Evolutionary conservation across 202 grass and related monocot species (phyloP), one percentile per base, ranked within the genome.

Genomic region (Elaeis oleifera): DNA sequence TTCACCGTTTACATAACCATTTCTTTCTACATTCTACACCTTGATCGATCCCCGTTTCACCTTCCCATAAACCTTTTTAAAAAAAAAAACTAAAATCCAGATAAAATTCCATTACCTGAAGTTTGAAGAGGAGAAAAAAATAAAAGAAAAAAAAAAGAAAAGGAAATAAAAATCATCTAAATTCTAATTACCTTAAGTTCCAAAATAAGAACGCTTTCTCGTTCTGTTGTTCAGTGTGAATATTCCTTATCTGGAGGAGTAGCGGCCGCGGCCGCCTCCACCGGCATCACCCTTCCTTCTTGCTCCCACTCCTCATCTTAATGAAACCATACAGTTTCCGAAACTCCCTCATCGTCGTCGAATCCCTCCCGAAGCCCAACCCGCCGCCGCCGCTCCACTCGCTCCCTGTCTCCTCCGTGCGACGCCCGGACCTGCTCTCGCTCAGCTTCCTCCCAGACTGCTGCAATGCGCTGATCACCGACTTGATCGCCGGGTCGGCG

Each of bases 291-390:
- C 6, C 86, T 26, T 95, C 90, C 80, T 76, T 76, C 70, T 83
- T 82, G 77, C 86, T 73, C 23, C 59, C 70, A 14, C 50, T 85
- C 69, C 49, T 87, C 23, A 78, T 69, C 78, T 80, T 95, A 49
- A 95, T 87, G 19, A 95, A 63, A 6, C 86, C 80, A 71, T 90
- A 95, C 65, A 95, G 65, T 50, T 90, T 95, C 81, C 90, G 87
- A 68, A 90, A 78, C 61, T 95, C 90, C 78, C 76, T 80, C 70
- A 85, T 85, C 4, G 85, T 77, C 36, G 9, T 44, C 31, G 80
- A 68, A 15, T 89, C 85, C 77, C 68, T 84, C 6, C 56, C 77
- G 54, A 95, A 76, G 36, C 71, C 60, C 36, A 73, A 55, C 1
- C 76, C 36, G 27, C 29, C 16, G 32, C 32, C 49, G 51, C 23